Percentiles rank a stretch among this genome's conserved stretches.
Evolutionary conservation across 768 basidiomycete genomes (phyloP).

Genomic region (Udeniomyces megalosporus): DNA sequence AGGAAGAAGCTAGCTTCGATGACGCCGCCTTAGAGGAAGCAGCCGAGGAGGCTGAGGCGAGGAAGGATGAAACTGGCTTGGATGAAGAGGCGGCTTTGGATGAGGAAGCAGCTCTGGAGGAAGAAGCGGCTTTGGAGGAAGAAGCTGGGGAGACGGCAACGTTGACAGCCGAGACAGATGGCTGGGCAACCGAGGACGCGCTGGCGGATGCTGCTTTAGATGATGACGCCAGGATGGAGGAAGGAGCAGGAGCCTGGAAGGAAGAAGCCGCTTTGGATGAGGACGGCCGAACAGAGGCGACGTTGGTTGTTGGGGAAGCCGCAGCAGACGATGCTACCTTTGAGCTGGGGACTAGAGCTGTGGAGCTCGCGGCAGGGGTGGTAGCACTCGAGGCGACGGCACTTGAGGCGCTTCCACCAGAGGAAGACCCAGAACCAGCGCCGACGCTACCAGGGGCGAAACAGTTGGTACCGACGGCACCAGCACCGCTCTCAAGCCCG

Average conservation of each 20-base stretch:
- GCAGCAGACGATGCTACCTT: no score
- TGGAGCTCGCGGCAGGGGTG: neutral
- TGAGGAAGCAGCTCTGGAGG: neutral
- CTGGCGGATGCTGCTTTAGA: neutral
- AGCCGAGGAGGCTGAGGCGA: no score
- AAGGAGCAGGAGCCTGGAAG: neutral
- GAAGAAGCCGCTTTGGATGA: neutral
- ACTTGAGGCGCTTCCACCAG: neutral
- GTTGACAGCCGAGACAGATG: neutral
- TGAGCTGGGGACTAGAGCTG: no score
- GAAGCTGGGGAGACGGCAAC: neutral
- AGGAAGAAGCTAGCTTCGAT: neutral
- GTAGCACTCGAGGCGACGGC: neutral
- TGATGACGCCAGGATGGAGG: neutral
- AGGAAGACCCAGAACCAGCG: neutral
- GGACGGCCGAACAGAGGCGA: neutral
- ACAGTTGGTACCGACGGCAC: slow-evolving; percentile 13
- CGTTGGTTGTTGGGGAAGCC: neutral
- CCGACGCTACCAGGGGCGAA: slow-evolving; percentile 10
- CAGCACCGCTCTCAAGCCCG: slow-evolving; percentile 7
- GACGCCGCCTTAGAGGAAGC: no score
- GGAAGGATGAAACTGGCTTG: neutral
- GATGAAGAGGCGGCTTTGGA: neutral
- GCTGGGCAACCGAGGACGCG: neutral
- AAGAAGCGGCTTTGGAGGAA: neutral